Conservation (phyloP, 116 monocot species). For the Phalaenopsis hybrid region DNA sequence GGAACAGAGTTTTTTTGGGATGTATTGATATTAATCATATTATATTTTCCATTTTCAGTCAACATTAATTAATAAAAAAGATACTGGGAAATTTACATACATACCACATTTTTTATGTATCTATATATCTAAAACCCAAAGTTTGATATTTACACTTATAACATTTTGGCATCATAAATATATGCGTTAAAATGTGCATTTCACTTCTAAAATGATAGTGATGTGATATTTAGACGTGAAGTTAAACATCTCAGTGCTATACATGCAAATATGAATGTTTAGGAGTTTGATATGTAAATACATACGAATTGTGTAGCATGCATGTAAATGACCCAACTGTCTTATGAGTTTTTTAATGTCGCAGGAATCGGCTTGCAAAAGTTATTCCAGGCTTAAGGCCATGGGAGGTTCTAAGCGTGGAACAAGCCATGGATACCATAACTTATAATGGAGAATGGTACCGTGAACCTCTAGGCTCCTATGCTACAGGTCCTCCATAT, state of each 20-base stretch:
- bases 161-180: too few relatives aligned
- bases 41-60: neutral
- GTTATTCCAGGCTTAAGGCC: constrained; percentile 75
- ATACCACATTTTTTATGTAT: too few relatives aligned
- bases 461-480: constrained; percentile 63
- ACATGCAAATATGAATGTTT: too few relatives aligned
- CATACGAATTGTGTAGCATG: too few relatives aligned
- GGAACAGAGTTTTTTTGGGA: neutral
- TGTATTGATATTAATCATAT: neutral
- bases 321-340: neutral
- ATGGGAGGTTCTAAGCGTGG: constrained; percentile 79
- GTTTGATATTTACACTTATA: too few relatives aligned
- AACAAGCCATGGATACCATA: constrained; percentile 83
- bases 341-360: neutral
- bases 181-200: too few relatives aligned
- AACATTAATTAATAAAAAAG: neutral
- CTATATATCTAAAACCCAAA: too few relatives aligned
- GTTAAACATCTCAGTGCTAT: too few relatives aligned
- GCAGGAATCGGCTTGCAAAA: constrained; percentile 63
- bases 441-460: constrained; percentile 76
- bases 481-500: constrained; percentile 70
- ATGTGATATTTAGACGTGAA: too few relatives aligned
- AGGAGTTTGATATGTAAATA: too few relatives aligned
- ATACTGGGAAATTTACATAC: too few relatives aligned
- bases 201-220: too few relatives aligned